These are phyloP conservation scores for Yarrowia sp. DNA, from an alignment of 805 yeast genomes.

Conservation along the genomic window DNA sequence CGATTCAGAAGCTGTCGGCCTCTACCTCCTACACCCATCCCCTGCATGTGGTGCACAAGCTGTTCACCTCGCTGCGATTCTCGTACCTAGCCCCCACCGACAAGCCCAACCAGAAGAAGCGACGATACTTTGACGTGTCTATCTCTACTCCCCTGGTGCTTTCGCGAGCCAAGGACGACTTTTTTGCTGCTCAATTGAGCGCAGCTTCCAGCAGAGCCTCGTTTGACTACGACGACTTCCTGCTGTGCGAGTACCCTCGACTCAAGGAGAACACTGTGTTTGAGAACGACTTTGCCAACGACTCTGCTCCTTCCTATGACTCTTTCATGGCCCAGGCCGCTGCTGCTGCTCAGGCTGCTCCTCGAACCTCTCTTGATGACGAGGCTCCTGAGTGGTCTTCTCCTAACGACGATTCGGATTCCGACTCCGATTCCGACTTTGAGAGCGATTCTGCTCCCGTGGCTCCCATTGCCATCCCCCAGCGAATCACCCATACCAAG, in stretches of 20 bases:
- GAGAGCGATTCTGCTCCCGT: slow-evolving; percentile 30
- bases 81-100: slow-evolving; percentile 39
- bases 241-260: slow-evolving; percentile 38
- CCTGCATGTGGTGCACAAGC: slow-evolving; percentile 27
- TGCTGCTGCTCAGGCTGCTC: background rate
- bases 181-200: slow-evolving; percentile 1
- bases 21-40: slow-evolving; percentile 27
- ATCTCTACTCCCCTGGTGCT: slow-evolving; percentile 38
- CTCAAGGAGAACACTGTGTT: slow-evolving; percentile 33
- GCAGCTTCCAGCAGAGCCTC: slow-evolving; percentile 10
- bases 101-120: slow-evolving; percentile 23
- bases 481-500: slow-evolving; percentile 24
- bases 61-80: slow-evolving; percentile 28
- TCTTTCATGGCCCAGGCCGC: slow-evolving; percentile 14
- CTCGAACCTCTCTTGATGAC: slow-evolving; percentile 22
- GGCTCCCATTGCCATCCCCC: slow-evolving; percentile 36
- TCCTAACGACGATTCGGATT: slow-evolving; percentile 23
- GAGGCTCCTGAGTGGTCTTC: slow-evolving; percentile 35
- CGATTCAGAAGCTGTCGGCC: slow-evolving; percentile 21
- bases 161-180: slow-evolving; percentile 29
- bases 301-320: slow-evolving; percentile 37
- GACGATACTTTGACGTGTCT: slow-evolving; percentile 40
- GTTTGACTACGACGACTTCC: slow-evolving; percentile 25
- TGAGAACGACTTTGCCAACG: slow-evolving; percentile 36
- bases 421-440: slow-evolving; percentile 28